phyloP scores from a whole-genome alignment of 441 rosid genomes.

The Lepidium campestre region DNA sequence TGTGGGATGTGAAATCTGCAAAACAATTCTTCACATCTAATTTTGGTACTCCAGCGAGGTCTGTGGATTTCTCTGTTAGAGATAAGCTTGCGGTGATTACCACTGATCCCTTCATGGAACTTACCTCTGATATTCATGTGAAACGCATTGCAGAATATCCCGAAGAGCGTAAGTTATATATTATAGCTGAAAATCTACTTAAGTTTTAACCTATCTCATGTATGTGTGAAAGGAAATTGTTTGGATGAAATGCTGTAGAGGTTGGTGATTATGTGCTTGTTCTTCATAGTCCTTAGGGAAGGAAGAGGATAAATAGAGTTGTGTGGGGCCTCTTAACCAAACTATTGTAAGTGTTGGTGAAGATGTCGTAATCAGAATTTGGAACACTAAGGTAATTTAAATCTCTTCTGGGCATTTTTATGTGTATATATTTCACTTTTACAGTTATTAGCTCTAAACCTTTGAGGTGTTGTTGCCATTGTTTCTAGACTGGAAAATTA shows the following conservation, averaged over 20 bases:
- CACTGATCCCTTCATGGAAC: constrained; percentile 85
- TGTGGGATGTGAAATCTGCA: constrained; percentile 81
- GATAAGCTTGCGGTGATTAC: constrained; percentile 87
- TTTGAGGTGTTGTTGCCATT: background rate
- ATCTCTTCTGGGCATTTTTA: background rate
- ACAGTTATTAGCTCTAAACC: background rate
- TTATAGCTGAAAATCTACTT: background rate
- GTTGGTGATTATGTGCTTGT: constrained; percentile 52
- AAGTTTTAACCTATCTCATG: background rate
- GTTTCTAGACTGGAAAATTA: constrained; percentile 70
- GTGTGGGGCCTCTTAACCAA: constrained; percentile 83
- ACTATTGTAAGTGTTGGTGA: constrained; percentile 89
- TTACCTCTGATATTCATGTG: constrained; percentile 73
- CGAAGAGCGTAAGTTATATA: constrained; percentile 47
- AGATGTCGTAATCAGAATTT: constrained; percentile 69
- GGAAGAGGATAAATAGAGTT: constrained; percentile 70
- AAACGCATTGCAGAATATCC: constrained; percentile 70
- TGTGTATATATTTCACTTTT: background rate
- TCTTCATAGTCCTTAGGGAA: constrained; percentile 64
- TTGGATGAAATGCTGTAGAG: constrained; percentile 39
- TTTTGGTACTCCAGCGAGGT: constrained; percentile 76
- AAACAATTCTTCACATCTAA: constrained; percentile 52
- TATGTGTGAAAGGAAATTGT: background rate
- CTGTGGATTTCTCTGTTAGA: constrained; percentile 79
- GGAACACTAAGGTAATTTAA: constrained; percentile 78